Evolutionary conservation across 1,139 yeast species (phyloP).

Genomic region (Spathaspora sp.): DNA sequence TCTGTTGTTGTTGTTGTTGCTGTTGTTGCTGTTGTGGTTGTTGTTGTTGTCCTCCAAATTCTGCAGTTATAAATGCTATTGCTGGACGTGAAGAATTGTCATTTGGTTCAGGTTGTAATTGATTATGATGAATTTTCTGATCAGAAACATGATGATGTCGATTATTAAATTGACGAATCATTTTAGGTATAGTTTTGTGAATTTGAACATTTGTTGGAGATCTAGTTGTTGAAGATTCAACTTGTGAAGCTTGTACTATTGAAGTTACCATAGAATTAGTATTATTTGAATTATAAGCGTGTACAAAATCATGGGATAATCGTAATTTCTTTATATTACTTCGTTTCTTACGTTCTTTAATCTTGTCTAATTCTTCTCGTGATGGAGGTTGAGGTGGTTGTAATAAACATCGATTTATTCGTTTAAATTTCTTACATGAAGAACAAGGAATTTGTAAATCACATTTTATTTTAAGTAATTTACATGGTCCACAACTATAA

Average conservation of each 20-base stretch:
- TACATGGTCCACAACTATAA: conserved; percentile 60
- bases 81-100: conserved; percentile 4
- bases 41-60: conserved; percentile 1
- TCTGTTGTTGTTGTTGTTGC: conserved; percentile 1
- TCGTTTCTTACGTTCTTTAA: conserved; percentile 24
- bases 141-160: not conserved
- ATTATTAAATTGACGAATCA: conserved; percentile 1
- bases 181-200: not conserved
- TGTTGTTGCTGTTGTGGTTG: not conserved
- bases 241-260: conserved; percentile 2
- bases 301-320: conserved; percentile 12
- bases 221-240: not conserved
- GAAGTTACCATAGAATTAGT: conserved; percentile 11
- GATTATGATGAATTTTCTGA: not conserved
- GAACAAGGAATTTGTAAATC: conserved; percentile 51
- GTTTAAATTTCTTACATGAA: conserved; percentile 44
- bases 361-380: conserved; percentile 23
- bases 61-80: conserved; percentile 5
- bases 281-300: conserved; percentile 11
- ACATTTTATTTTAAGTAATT: conserved; percentile 52
- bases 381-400: conserved; percentile 52
- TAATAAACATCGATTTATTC: conserved; percentile 36
- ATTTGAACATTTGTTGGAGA: not conserved
- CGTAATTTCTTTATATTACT: conserved; percentile 16
- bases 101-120: conserved; percentile 6